Evolutionary conservation across 495 filamentous ascomycete genomes (phyloP).

Genomic region (Bombardia bombarda): DNA sequence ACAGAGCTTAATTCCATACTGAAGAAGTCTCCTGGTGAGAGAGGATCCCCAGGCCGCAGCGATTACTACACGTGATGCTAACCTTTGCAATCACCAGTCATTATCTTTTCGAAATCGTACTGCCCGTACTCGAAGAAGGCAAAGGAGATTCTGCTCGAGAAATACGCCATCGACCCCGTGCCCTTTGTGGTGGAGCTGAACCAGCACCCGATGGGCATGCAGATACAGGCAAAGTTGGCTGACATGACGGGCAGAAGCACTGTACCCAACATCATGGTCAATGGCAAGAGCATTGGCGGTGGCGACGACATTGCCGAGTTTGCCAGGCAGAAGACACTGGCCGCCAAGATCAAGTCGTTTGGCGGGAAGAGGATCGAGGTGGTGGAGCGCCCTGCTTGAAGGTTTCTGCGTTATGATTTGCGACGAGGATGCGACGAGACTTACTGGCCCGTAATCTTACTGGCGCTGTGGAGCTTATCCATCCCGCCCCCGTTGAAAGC

Average conservation of each 20-base stretch:
- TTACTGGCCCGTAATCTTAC: too few relatives aligned
- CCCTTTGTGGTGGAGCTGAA: conserved; percentile 92
- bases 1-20: conserved; percentile 64
- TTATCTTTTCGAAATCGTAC: conserved; percentile 93
- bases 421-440: conserved; percentile 6
- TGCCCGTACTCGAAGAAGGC: conserved; percentile 79
- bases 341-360: conserved; percentile 62
- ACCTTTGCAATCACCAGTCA: conserved; percentile 45
- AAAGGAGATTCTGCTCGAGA: conserved; percentile 71
- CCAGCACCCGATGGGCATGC: conserved; percentile 60
- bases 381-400: conserved; percentile 26
- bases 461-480: too few relatives aligned
- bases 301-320: conserved; percentile 76
- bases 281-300: conserved; percentile 83
- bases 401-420: too few relatives aligned
- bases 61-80: conserved; percentile 13
- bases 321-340: conserved; percentile 58
- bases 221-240: conserved; percentile 60
- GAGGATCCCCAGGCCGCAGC: background rate
- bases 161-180: conserved; percentile 71
- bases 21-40: conserved; percentile 72
- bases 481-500: too few relatives aligned
- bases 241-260: conserved; percentile 73
- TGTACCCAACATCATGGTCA: conserved; percentile 86
- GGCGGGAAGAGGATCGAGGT: conserved; percentile 60